phyloP scores from a whole-genome alignment of 768 basidiomycete species.

The Tremella fuciformis region DNA sequence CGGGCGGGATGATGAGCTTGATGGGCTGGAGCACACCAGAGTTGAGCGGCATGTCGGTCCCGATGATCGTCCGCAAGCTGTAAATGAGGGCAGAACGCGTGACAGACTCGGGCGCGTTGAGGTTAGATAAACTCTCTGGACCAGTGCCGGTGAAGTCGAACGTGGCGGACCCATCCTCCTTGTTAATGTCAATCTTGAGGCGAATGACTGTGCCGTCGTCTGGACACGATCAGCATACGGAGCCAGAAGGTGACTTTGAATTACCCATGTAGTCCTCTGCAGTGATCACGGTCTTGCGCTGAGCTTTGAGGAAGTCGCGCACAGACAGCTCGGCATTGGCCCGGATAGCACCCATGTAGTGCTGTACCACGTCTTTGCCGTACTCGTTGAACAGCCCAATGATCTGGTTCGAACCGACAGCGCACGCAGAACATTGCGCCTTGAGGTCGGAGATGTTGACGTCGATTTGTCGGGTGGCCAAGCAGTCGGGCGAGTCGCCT shows the following conservation, averaged over 20 bases:
- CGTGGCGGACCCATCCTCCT: conserved; percentile 68
- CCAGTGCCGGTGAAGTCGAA: conserved; percentile 67
- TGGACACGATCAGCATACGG: conserved; percentile 56
- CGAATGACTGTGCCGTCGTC: conserved; percentile 42
- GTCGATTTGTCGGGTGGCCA: conserved; percentile 51
- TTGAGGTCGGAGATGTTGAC: conserved; percentile 57
- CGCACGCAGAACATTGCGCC: conserved; percentile 58
- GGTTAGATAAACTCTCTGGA: conserved; percentile 51
- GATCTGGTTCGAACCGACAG: conserved; percentile 83
- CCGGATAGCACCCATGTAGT: conserved; percentile 85
- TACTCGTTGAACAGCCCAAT: conserved; percentile 84
- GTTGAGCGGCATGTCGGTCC: conserved; percentile 75
- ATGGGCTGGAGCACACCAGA: conserved; percentile 83
- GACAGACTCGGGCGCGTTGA: conserved; percentile 41
- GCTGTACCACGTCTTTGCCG: conserved; percentile 76
- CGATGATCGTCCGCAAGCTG: conserved; percentile 34
- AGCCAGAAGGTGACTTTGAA: background rate
- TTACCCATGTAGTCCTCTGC: no score
- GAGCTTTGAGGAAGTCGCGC: conserved; percentile 11
- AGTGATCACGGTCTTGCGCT: no score
- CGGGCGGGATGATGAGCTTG: conserved; percentile 34
- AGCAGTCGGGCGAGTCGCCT: conserved; percentile 10
- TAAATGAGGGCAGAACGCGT: conserved; percentile 44
- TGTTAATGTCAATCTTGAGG: conserved; percentile 73
- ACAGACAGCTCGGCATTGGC: conserved; percentile 21